A percentile compares a stretch with the other conserved stretches of the same genome.
Evolutionary conservation across 73 alveolate genomes (phyloP).

Genomic region (Uronychia setigera): DNA sequence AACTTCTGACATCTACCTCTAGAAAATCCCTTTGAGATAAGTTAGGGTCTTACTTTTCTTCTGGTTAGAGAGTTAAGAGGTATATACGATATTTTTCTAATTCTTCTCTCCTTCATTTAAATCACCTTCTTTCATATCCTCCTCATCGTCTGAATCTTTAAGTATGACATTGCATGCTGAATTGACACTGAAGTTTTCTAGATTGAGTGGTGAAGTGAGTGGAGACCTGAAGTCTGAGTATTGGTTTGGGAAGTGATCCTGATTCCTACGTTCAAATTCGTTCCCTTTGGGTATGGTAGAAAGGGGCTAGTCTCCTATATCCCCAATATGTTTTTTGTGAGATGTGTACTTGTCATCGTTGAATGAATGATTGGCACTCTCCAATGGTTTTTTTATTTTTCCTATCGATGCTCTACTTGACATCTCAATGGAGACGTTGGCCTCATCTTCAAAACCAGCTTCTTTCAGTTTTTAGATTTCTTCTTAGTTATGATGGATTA

Average conservation of each 20-base stretch:
- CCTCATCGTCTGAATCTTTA: neutral
- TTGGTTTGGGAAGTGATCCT: neutral
- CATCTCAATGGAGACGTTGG: neutral
- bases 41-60: neutral
- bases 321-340: neutral
- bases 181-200: neutral
- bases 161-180: neutral
- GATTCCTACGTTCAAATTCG: neutral
- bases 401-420: neutral
- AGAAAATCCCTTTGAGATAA: neutral
- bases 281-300: neutral
- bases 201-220: neutral
- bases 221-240: neutral
- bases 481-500: neutral
- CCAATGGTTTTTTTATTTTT: neutral
- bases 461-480: neutral
- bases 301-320: neutral
- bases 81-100: neutral
- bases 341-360: neutral
- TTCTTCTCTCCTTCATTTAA: neutral
- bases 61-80: neutral
- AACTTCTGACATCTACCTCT: neutral
- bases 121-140: neutral
- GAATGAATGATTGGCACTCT: neutral
- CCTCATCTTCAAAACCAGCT: neutral